phyloP scores from a whole-genome alignment of 2,329 filamentous ascomycete genomes.

The Fusarium acutatum region DNA sequence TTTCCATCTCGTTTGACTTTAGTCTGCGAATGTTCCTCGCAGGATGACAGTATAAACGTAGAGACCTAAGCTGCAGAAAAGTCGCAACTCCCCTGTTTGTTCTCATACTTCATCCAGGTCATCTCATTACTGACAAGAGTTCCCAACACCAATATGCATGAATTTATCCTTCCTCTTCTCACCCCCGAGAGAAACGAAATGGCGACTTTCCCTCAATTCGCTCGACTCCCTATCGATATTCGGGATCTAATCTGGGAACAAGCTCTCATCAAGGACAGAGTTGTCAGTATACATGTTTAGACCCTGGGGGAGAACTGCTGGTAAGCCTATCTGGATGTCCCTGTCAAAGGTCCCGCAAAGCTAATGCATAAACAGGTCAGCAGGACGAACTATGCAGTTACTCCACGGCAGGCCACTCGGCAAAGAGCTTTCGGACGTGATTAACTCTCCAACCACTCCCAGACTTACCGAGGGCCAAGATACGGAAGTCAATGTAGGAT shows the following conservation, averaged over 20 bases:
- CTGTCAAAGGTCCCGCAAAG: neutral
- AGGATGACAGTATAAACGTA: neutral
- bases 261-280: neutral
- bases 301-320: neutral
- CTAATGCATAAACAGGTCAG: neutral
- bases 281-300: neutral
- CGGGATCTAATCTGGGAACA: neutral
- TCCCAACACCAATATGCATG: neutral
- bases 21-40: fast-evolving
- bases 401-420: neutral
- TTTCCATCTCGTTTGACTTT: neutral
- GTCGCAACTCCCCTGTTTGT: fast-evolving
- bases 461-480: too few species aligned
- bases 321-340: neutral
- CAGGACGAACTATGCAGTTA: neutral
- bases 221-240: neutral
- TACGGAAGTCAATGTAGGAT: fast-evolving
- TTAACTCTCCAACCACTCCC: neutral
- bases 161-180: fast-evolving
- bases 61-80: too few species aligned
- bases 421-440: neutral
- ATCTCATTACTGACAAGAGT: too few species aligned
- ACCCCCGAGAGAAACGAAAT: neutral
- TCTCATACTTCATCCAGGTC: too few species aligned
- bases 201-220: neutral